Base-by-base conservation (phyloP, 2,329 filamentous ascomycete genomes). In the Fusarium drepaniforme region DNA sequence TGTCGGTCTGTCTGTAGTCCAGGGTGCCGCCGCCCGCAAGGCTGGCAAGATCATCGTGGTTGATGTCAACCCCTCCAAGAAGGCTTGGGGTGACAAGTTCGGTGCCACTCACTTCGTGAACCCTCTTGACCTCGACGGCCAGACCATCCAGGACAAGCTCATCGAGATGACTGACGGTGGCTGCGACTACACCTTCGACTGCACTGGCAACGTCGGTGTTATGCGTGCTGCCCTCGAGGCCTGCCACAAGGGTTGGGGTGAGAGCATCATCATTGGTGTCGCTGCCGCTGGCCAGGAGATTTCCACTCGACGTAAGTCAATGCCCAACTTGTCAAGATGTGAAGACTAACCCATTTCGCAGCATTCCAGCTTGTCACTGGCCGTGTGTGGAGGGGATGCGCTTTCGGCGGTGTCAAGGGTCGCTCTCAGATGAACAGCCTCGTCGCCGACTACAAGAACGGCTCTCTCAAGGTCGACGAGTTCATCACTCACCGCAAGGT, bases 101-200 rank as follows among this genome's bases (percentile, higher is more conserved):
- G 97, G 97, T 76, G 97, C 95, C 37, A 98, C 97, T 21, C 90
- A 98, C 85, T 99, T 99, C 81, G 94, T 99, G 80, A 98, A 99
- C 89, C 97, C 97, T 53, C 92, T 89, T 70, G 93, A 96, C 84
- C 87, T 96, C 73, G 88, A 90, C 78, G 90, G 89, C 74, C 93
- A 96, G 89, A 94, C 90, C 70, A 93, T 98, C 78, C 94, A 97
- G 80, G 95, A 98, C 81, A 93, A 96, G 87, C 90, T 99, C 75
- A 91, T 98, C 78, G 96, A 98, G 86, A 95, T 98, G 93, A 99
- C 97, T 2, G 97, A 98, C 81, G 97, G 97, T 76, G 97, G 97
- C 62, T 97, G 95, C 83, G 97, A 99, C 88, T 98, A 98, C 88
- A 99, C 97, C 60, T 99, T 99, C 83, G 97, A 99, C 88, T 98